Conservation (phyloP, 2,329 filamentous ascomycete species). For the Beauveria asiatica region DNA sequence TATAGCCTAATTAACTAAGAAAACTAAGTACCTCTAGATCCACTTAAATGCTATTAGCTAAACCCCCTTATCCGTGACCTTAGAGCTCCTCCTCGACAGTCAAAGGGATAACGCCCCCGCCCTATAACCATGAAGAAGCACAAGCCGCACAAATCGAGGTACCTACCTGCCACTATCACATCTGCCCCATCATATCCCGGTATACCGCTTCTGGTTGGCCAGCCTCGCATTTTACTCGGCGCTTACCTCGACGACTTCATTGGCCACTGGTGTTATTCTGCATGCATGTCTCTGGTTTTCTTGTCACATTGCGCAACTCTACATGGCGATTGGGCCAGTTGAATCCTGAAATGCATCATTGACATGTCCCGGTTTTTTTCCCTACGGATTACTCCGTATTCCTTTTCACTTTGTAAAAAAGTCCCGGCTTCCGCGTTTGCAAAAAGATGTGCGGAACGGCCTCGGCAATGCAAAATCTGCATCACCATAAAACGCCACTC, state of each 20-base stretch:
- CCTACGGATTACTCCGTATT: too few relatives aligned
- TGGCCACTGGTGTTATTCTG: neutral
- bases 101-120: neutral
- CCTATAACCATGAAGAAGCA: too few relatives aligned
- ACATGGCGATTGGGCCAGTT: neutral
- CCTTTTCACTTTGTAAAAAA: too few relatives aligned
- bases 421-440: too few relatives aligned
- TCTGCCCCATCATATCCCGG: conserved; percentile 11
- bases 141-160: neutral
- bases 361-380: neutral
- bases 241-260: conserved; percentile 9
- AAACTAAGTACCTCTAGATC: too few relatives aligned
- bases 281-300: neutral
- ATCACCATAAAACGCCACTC: too few relatives aligned
- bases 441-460: too few relatives aligned
- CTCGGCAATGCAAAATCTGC: too few relatives aligned
- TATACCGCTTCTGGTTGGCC: neutral
- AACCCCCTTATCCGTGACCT: too few relatives aligned
- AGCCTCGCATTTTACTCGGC: neutral
- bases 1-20: too few relatives aligned
- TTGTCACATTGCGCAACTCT: neutral
- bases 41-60: too few relatives aligned
- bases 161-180: conserved; percentile 10
- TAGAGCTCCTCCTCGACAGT: too few relatives aligned
- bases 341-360: neutral